These are phyloP conservation scores for Entomortierella beljakovae DNA, from an alignment of 192 early-diverging fungal species.

Conservation along the genomic window DNA sequence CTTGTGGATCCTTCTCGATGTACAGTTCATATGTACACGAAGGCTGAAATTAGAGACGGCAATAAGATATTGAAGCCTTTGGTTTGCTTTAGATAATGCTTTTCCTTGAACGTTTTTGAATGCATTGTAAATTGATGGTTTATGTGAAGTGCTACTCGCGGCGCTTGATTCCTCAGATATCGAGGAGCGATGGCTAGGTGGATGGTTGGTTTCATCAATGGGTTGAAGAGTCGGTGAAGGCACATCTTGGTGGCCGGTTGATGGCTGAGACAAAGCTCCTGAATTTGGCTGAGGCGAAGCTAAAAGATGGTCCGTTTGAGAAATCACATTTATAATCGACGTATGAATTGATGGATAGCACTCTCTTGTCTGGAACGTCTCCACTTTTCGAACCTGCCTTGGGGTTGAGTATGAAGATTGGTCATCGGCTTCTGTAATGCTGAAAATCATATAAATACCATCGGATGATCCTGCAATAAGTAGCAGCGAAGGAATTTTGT, in stretches of 20 bases:
- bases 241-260: not conserved
- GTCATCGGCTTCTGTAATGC: slow-evolving; percentile 5
- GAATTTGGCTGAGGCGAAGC: not conserved
- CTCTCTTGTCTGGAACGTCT: slow-evolving; percentile 49
- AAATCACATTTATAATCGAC: slow-evolving; percentile 39
- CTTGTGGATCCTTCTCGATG: slow-evolving; percentile 40
- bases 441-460: slow-evolving; percentile 45
- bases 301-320: slow-evolving; percentile 13
- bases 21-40: slow-evolving; percentile 53
- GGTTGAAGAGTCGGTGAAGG: not conserved
- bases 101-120: slow-evolving; percentile 34
- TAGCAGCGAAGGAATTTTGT: slow-evolving; percentile 35
- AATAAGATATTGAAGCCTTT: slow-evolving; percentile 42
- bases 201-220: not conserved
- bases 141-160: not conserved
- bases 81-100: slow-evolving; percentile 35
- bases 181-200: slow-evolving; percentile 6
- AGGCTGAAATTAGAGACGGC: slow-evolving; percentile 32
- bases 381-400: slow-evolving; percentile 25
- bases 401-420: not conserved
- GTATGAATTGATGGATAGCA: slow-evolving; percentile 27
- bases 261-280: not conserved
- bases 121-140: slow-evolving; percentile 28
- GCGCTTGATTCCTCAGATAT: slow-evolving; percentile 10
- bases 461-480: slow-evolving; percentile 34